Base-by-base conservation (phyloP, 1,284 basidiomycete genomes). In the Puccinia horiana region DNA sequence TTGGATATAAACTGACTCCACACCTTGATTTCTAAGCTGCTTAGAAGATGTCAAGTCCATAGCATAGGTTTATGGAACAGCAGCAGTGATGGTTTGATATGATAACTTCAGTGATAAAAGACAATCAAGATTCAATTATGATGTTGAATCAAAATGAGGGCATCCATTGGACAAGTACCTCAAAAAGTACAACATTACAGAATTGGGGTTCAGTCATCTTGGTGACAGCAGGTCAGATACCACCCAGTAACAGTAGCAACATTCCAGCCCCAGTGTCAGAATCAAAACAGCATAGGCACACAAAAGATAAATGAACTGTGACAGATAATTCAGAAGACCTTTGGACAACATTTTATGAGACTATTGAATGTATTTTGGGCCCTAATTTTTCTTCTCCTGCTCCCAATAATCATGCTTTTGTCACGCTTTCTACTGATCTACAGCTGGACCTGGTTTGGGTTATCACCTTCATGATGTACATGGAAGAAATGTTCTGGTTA, bases 21-120 rank as follows among this genome's bases (percentile, higher is more conserved):
- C 63, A 8, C 37, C 18, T 23, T 42, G 18, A 1, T 65, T 72
- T 56, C 16, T 4, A 42, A 82, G 80, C 37, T 82, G 29, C 69
- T 82, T 32, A 82, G 49, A 82, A 82, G 52, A 82, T 82, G 80
- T 76, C 76, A 67, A 76, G 76, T 67, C 80, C 80, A 56, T 76
- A 73, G 20, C 54, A 76, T 16, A 37, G 37, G 35, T 76, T 82
- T 65, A 58, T 52, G 11, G 61, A 82, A 54, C 54, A 82, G 2
- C 80, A 82, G 67, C 58, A 82, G 74, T 61, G 61, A 67, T 82
- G 80, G 80, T 69, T 82, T 47, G 54, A 82, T 70, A 37, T 82
- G 44, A 82, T 82, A 56, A 74, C 72, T 32, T 47, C 61, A 14
- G 73, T 37, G 18, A 67, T 82, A 14, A 67, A 76, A 52, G 72